These are phyloP conservation scores for Lotus japonicus DNA, from an alignment of 306 rosid genomes.

Conservation along the genomic window DNA sequence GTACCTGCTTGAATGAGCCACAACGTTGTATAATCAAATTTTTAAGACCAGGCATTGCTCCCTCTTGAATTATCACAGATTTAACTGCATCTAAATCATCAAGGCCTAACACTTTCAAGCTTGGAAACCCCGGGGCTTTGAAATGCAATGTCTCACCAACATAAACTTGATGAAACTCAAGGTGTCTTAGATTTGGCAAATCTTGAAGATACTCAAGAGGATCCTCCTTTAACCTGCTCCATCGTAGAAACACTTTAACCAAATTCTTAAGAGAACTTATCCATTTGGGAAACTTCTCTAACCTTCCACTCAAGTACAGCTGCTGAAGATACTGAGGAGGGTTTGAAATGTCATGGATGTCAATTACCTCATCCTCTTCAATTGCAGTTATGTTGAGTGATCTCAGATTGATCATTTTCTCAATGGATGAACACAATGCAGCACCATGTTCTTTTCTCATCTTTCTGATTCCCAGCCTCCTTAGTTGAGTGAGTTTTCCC, in stretches of 20 bases:
- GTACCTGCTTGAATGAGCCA: constrained; percentile 39
- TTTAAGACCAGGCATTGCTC: constrained; percentile 63
- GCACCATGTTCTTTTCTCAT: constrained; percentile 37
- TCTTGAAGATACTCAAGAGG: constrained; percentile 34
- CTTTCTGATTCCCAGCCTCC: constrained; percentile 38
- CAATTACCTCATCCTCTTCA: constrained; percentile 33
- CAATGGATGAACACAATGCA: constrained; percentile 39
- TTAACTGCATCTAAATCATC: constrained; percentile 43
- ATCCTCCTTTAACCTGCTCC: constrained; percentile 43
- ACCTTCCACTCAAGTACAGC: constrained; percentile 34
- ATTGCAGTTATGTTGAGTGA: constrained; percentile 30
- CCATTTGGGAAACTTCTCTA: constrained; percentile 46
- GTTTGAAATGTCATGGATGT: constrained; percentile 31
- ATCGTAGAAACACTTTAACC: constrained; percentile 23
- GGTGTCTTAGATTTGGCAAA: constrained; percentile 41
- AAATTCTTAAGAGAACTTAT: constrained; percentile 22
- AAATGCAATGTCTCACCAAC: constrained; percentile 47
- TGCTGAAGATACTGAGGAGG: constrained; percentile 41
- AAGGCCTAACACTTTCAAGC: constrained; percentile 56
- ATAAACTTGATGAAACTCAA: constrained; percentile 47
- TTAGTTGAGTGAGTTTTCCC: constrained; percentile 40
- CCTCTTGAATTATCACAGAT: constrained; percentile 40
- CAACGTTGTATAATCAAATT: constrained; percentile 54
- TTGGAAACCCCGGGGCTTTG: constrained; percentile 43
- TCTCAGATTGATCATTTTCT: constrained; percentile 36